Conservation (phyloP, 2,329 filamentous ascomycete species). For the Nothophoma quercina region DNA sequence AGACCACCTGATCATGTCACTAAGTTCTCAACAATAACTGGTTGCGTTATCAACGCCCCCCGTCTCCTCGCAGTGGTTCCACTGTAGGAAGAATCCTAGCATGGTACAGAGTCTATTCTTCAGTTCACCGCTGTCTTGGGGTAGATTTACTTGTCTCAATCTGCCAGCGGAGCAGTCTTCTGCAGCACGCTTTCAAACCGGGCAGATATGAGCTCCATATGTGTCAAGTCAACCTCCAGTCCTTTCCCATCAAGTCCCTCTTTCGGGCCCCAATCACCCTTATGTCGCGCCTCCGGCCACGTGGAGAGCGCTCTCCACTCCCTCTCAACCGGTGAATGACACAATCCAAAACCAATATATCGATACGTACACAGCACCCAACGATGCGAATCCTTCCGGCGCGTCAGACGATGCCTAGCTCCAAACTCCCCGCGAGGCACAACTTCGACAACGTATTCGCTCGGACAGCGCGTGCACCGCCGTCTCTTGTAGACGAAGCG, state of each 20-base stretch:
- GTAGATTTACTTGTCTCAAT: no score
- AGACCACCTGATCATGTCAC: no score
- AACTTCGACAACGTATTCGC: not conserved
- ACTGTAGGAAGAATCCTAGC: no score
- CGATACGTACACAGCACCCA: constrained; percentile 1
- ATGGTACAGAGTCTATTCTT: no score
- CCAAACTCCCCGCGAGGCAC: no score
- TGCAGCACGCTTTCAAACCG: constrained; percentile 6
- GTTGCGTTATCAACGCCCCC: no score
- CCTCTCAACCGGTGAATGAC: not conserved
- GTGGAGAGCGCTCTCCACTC: constrained; percentile 8
- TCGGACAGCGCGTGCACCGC: constrained; percentile 3
- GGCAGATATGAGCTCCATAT: constrained; percentile 3
- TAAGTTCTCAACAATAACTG: no score
- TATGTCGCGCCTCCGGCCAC: constrained; percentile 2
- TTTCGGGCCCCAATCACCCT: constrained; percentile 3
- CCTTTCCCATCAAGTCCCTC: not conserved
- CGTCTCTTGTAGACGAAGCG: constrained; percentile 3
- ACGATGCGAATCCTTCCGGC: constrained; percentile 4
- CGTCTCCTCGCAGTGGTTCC: no score
- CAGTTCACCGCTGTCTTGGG: no score
- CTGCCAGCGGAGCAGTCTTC: no score
- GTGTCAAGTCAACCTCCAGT: constrained; percentile 1
- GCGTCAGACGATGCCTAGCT: no score
- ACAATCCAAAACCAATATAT: constrained; percentile 3